A percentile compares a stretch with the other conserved stretches of the same genome.
Conservation (phyloP, 2,329 filamentous ascomycete species). For the Cladorrhinum sp. region DNA sequence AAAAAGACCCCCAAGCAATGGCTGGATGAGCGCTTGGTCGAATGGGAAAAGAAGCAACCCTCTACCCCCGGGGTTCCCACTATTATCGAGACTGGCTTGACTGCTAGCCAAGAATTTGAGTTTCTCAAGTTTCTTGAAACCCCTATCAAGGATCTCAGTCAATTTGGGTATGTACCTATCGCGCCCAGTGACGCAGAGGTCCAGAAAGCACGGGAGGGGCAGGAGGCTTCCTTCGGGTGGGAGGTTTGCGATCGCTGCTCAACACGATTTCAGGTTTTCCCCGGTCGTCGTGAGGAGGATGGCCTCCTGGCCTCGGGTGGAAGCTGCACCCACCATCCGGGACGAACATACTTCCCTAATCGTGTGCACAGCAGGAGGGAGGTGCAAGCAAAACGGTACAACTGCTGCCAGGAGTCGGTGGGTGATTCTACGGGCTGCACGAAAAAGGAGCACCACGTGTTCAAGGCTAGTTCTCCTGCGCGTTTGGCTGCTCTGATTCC, state of each 20-base stretch:
- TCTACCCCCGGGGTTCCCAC: constrained; percentile 40
- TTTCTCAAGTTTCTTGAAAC: constrained; percentile 61
- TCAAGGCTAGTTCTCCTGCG: constrained; percentile 74
- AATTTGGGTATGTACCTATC: constrained; percentile 71
- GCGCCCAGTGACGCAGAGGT: constrained; percentile 67
- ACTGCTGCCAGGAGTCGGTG: constrained; percentile 74
- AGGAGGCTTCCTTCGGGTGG: constrained; percentile 68
- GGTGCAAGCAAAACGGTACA: constrained; percentile 60
- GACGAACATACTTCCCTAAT: constrained; percentile 61
- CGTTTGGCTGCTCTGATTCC: constrained; percentile 75
- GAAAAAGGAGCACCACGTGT: constrained; percentile 72
- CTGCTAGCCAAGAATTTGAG: constrained; percentile 62
- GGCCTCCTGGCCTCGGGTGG: constrained; percentile 74
- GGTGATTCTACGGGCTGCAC: constrained; percentile 75
- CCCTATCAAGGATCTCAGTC: constrained; percentile 59
- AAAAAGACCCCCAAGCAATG: constrained; percentile 72
- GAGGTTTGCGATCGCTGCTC: constrained; percentile 87
- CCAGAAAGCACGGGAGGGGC: constrained; percentile 60
- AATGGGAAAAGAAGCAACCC: constrained; percentile 27
- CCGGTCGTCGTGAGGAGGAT: constrained; percentile 74
- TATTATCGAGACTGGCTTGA: constrained; percentile 67
- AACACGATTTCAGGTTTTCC: constrained; percentile 87
- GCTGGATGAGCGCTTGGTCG: constrained; percentile 55
- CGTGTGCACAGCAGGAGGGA: constrained; percentile 55
- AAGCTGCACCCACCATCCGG: constrained; percentile 76